Base-by-base conservation (phyloP, 495 filamentous ascomycete genomes). In the Penicillium tannophilum region DNA sequence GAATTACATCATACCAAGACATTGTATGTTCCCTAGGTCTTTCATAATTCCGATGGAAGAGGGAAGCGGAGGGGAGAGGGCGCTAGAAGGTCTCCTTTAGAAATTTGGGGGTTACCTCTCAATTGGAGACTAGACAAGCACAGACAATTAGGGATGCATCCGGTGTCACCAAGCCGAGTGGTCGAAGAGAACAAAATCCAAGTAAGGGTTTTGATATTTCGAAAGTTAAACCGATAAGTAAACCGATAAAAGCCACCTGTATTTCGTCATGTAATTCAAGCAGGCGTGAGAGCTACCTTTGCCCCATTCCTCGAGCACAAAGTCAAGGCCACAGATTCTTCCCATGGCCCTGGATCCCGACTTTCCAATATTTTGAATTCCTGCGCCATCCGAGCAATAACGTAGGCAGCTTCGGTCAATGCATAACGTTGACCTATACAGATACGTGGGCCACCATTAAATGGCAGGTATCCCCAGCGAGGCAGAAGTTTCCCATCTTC, bases 371-470 rank as follows among this genome's bases (percentile, higher is more conserved):
- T 48, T 11, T 79, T 73, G 57, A 84, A 86, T 28, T 72, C 73
- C 65, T 86, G 85, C 39, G 84, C 53, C n/a, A 87, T 58, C 16
- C 81, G 64, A 6, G 83, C 78, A 16, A 82, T 64, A 3, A 79
- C 75, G 53, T 81, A 83, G 2, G 70, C 69, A n/a, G 82, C 77
- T 66, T 87, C 82, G 0, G 79, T 84, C 65, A 86, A 69, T 12
- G 84, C 85, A 60, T 85, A 84, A 76, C 86, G 66, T 52, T 77
- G 76, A 2, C 71, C 72, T 23, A 76, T 62, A 44, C 72, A 76
- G 23, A 81, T 79, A 8, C 81, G 65, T 28, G 82, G 81, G 0
- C 85, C 84, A n/a, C 84, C 83, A 59, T 82, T 83, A 62, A 87
- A 87, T 0, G 85, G 84, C 16, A 86, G 64, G 62, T 83, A 86